phyloP scores from a whole-genome alignment of 2,329 filamentous ascomycete species.

The Xylaria sp. region DNA sequence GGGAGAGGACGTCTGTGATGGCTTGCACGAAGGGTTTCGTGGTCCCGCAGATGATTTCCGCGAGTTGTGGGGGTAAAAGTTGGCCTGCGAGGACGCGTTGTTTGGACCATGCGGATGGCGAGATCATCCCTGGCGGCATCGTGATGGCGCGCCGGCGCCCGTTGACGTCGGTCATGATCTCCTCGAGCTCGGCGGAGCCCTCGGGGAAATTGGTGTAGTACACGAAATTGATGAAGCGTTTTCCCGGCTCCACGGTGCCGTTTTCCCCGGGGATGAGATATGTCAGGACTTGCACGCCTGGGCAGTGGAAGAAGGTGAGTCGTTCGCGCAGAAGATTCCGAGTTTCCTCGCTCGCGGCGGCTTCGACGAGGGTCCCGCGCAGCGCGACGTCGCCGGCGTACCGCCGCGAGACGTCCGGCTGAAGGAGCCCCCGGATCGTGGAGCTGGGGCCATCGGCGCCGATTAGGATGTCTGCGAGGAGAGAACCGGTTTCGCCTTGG shows the following conservation, averaged over 20 bases:
- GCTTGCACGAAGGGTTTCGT: constrained; percentile 49
- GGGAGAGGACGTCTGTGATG: constrained; percentile 47
- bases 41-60: constrained; percentile 48
- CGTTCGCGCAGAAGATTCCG: constrained; percentile 44
- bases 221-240: constrained; percentile 52
- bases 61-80: constrained; percentile 47
- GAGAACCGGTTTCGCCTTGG: constrained; percentile 40
- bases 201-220: constrained; percentile 52
- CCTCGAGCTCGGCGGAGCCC: constrained; percentile 40
- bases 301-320: constrained; percentile 49
- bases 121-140: constrained; percentile 45
- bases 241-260: constrained; percentile 46
- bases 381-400: constrained; percentile 51
- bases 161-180: constrained; percentile 44
- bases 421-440: constrained; percentile 44
- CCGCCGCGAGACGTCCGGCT: constrained; percentile 38
- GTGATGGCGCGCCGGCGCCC: constrained; percentile 44
- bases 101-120: constrained; percentile 42
- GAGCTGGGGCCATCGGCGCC: constrained; percentile 52
- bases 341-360: constrained; percentile 43
- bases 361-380: constrained; percentile 49
- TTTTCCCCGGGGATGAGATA: constrained; percentile 50
- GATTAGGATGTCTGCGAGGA: constrained; percentile 47
- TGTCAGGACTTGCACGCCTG: constrained; percentile 47
- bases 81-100: constrained; percentile 43